Conservation (phyloP, 352 stramenopile species). For the Pythium rhizo-oryzae region DNA sequence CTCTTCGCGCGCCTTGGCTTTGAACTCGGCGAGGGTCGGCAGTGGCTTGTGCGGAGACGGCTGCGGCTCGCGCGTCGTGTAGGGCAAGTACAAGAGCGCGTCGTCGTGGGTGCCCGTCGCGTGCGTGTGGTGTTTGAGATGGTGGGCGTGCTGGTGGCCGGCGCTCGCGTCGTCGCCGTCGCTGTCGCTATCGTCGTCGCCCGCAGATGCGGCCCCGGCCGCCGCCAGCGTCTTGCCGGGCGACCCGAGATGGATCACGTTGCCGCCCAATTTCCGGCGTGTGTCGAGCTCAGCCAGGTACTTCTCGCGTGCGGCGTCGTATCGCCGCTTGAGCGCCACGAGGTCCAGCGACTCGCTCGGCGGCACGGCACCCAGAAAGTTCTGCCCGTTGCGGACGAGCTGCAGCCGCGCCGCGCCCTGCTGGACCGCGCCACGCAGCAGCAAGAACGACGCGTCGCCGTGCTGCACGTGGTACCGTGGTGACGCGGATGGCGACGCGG, state of each 20-base stretch:
- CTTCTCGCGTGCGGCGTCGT: constrained; percentile 22
- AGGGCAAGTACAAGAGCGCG: constrained; percentile 50
- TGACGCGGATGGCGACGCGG: not conserved
- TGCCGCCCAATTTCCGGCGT: constrained; percentile 2
- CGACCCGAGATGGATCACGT: not conserved
- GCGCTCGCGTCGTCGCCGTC: constrained; percentile 6
- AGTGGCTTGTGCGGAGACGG: constrained; percentile 45
- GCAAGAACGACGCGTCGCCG: constrained; percentile 43
- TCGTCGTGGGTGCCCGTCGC: not conserved
- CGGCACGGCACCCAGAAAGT: constrained; percentile 44
- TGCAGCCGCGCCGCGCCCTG: constrained; percentile 53
- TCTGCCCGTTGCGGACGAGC: constrained; percentile 47
- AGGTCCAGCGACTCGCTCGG: constrained; percentile 40
- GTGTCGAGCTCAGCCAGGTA: constrained; percentile 10
- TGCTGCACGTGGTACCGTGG: constrained; percentile 24
- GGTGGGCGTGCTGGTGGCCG: not conserved
- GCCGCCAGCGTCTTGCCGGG: not conserved
- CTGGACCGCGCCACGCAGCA: constrained; percentile 57
- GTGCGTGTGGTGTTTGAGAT: not conserved
- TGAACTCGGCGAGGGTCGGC: constrained; percentile 53
- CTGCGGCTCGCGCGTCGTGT: constrained; percentile 63
- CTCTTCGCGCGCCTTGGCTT: constrained; percentile 44
- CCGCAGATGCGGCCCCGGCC: too few species aligned
- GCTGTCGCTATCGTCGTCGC: not conserved
- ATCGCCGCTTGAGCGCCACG: constrained; percentile 18